Evolutionary conservation across 441 rosid species (phyloP).

Genomic region (Breynia disticha): DNA sequence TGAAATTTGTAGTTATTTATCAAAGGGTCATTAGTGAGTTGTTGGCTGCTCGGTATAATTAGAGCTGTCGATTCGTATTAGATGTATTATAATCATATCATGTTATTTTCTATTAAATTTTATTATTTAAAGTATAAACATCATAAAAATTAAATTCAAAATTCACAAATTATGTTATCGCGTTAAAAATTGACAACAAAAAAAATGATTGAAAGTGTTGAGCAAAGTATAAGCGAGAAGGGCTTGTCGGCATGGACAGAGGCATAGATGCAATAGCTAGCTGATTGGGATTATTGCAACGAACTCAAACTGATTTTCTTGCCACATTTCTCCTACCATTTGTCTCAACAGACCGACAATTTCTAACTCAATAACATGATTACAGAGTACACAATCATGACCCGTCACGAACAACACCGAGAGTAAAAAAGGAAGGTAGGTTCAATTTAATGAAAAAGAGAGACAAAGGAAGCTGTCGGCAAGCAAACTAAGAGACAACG

Average conservation of each 20-base stretch:
- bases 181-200: no score
- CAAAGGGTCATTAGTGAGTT: conserved; percentile 24
- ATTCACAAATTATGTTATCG: no score
- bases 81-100: no score
- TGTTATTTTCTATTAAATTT: no score
- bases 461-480: conserved; percentile 25
- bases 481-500: conserved; percentile 40
- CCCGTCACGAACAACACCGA: no score
- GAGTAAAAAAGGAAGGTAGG: no score
- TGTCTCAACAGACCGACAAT: no score
- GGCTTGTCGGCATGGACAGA: conserved; percentile 21
- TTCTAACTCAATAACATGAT: no score
- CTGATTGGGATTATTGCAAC: conserved; percentile 28
- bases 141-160: no score
- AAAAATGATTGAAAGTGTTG: conserved; percentile 27
- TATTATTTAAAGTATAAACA: no score
- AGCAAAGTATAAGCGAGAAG: conserved; percentile 33
- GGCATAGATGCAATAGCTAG: conserved; percentile 22
- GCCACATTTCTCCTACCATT: conserved; percentile 15
- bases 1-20: conserved; percentile 24
- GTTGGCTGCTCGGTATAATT: conserved; percentile 17
- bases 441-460: conserved; percentile 13
- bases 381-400: no score
- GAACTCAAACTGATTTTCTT: conserved; percentile 18
- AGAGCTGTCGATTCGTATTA: no score